Base-by-base conservation (phyloP, 768 basidiomycete genomes). In the Leucosporidium scottii region DNA sequence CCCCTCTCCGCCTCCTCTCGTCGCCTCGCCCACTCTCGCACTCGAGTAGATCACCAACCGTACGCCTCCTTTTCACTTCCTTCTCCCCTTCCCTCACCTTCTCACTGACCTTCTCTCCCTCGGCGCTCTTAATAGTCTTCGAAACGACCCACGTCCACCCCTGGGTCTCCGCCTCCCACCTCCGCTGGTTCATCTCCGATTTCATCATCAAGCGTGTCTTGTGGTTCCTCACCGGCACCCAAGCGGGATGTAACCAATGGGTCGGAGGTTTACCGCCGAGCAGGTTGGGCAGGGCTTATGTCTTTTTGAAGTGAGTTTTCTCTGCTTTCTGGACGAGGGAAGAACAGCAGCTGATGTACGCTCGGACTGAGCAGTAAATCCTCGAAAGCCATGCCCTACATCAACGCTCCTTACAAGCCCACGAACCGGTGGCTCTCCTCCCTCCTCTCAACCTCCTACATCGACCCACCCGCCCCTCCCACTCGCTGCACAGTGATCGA, bases 181-280 rank as follows among this genome's bases (percentile, higher is more conserved):
- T 86, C 13, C 80, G 85, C 20, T 86, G 85, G 85, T 84, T 66
- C 60, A 59, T 68, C 23, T 59, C 64, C 25, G 49, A 53, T 13
- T 61, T 61, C 69, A 82, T 86, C 48, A 81, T 86, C 77, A 85
- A 84, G 69, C 79, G 82, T 4, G 79, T 86, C 1, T 72, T 86
- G 34, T 86, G 85, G 85, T 68, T 85, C n/a, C 71, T 86, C 53
- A 85, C 85, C 1, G 39, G 30, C 13, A 72, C 75, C 21, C 79
- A 81, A 71, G 82, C 83, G 17, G 83, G 84, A 18, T 85, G 84
- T 73, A 85, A 85, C 71, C 85, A 86, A 79, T 86, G 85, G 85
- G 84, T 83, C 23, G 85, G 84, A 2, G 84, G 85, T 73, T 78
- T 85, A 2, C 83, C 83, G 23, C 78, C 81, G 0, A 82, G 82